Conservation (phyloP, 192 early-diverging fungal species). For the Backusella macrospora region DNA sequence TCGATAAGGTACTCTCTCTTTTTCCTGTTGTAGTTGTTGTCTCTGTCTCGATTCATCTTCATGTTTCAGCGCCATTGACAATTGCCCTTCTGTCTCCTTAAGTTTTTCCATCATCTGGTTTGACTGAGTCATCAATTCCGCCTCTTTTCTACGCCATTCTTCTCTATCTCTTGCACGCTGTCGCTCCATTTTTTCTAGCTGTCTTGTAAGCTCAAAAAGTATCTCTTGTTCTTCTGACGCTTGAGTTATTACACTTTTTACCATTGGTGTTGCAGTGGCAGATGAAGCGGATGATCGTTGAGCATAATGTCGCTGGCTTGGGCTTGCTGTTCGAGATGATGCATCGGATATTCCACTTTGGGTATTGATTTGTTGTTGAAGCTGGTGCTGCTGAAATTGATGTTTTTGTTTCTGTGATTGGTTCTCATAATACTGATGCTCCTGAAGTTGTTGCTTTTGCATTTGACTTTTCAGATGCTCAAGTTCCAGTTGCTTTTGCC, state of each 20-base stretch:
- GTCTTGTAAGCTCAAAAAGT: neutral
- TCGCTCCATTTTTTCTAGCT: slow-evolving; percentile 36
- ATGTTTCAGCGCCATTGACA: slow-evolving; percentile 32
- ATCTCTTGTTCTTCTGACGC: neutral
- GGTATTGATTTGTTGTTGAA: no score
- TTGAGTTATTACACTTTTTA: neutral
- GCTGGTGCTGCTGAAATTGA: neutral
- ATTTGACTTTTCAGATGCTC: neutral
- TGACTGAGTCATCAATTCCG: neutral
- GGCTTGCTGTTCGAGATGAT: neutral
- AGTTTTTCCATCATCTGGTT: slow-evolving; percentile 33
- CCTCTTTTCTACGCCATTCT: slow-evolving; percentile 2
- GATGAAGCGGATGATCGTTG: neutral
- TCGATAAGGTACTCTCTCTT: slow-evolving; percentile 51
- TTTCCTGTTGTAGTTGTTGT: slow-evolving; percentile 74
- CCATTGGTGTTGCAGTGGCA: neutral
- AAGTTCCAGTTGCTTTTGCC: neutral
- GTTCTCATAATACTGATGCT: neutral
- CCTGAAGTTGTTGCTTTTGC: neutral
- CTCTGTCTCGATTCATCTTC: slow-evolving; percentile 66
- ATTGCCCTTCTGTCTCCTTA: slow-evolving; percentile 7
- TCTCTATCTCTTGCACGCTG: slow-evolving; percentile 31
- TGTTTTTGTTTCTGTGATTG: neutral
- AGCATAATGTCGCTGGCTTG: neutral
- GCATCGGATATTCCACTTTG: neutral